Percentiles rank a stretch among this genome's conserved stretches.
Evolutionary conservation across 2,329 filamentous ascomycete species (phyloP).

Genomic region (Sclerotinia subarctica): DNA sequence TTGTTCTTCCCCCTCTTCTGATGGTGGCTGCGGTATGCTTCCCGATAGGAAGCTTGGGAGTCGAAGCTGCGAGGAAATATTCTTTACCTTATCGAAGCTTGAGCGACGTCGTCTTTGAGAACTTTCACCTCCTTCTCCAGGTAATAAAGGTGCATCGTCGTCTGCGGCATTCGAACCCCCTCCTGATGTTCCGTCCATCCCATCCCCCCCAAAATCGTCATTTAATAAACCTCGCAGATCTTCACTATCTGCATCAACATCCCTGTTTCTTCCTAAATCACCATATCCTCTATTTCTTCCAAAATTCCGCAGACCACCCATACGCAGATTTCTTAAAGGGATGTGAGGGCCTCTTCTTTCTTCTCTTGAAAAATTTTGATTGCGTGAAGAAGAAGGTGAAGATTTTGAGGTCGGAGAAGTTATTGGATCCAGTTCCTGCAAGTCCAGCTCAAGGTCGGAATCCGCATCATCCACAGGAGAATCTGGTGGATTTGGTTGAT

Average conservation of each 20-base stretch:
- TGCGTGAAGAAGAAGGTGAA: conserved; percentile 31
- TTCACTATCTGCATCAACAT: conserved; percentile 54
- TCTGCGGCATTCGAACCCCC: conserved; percentile 54
- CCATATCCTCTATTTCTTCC: conserved; percentile 52
- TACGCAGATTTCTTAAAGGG: conserved; percentile 67
- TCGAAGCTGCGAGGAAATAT: conserved; percentile 53
- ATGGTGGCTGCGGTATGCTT: conserved; percentile 24
- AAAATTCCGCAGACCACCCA: conserved; percentile 58
- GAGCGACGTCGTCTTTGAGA: conserved; percentile 36
- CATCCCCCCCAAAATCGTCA: conserved; percentile 52
- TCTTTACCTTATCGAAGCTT: conserved; percentile 44
- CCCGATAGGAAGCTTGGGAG: conserved; percentile 65
- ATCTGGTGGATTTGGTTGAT: conserved; percentile 50
- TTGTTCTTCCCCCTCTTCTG: conserved; percentile 41
- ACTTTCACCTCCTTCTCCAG: conserved; percentile 32
- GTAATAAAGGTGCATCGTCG: conserved; percentile 73
- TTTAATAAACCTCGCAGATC: conserved; percentile 66
- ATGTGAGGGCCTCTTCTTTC: conserved; percentile 47
- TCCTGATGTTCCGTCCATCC: conserved; percentile 55
- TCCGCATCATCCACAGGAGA: conserved; percentile 67
- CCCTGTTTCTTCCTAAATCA: conserved; percentile 55
- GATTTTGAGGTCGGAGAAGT: conserved; percentile 32
- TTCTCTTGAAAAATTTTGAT: conserved; percentile 34
- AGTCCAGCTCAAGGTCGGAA: conserved; percentile 71
- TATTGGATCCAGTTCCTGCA: conserved; percentile 73